Evolutionary conservation across 140 eudicot genomes (phyloP), one percentile per base, ranked within the genome.

Genomic region (Stevia rebaudiana): DNA sequence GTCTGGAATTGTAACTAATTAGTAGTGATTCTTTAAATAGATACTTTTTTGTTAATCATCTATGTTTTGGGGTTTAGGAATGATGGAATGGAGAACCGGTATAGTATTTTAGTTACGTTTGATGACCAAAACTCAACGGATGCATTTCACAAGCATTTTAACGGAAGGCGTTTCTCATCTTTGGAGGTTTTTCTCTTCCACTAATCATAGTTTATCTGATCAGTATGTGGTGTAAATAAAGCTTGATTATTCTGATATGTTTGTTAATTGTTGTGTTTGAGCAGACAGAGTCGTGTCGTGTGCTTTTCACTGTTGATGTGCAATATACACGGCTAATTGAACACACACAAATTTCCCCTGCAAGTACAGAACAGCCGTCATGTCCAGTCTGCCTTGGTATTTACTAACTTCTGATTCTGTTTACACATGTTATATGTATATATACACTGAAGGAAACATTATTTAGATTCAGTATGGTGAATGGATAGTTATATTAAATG

Each of bases 371-470:
- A 77, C 95, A 80, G 77, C 84, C 95, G 0, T 81, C 95, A 9
- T 92, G 98, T 76, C 92, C 95, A 8, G 98, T 92, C 62, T 92
- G 98, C 76, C 89, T 92, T 13, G 98, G 98, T 91, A 83, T 64
- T 62, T 65, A 42, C 21, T 60, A 48, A 43, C 67, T 63, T 72
- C 18, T 47, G 52, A 31, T 66, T 54, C 5, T 48, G 25, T 22
- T 17, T 23, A 39, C 52, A 46, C 52, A 46, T 17, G 16, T 6
- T 15, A 1, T 40, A 40, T 40, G 44, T 11, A 40, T 40, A 40
- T 40, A 40, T 40, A 15, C 3, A 11, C 44, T 3, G 19, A 48
- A 17, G 5, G 19, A 18, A 55, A 11, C 39, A 63, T 31, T 5
- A 25, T 57, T 16, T 11, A 16, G 33, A 6, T 16, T 21, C 61